Base-by-base conservation (phyloP, 495 filamentous ascomycete species). In the Oidiodendron maius region DNA sequence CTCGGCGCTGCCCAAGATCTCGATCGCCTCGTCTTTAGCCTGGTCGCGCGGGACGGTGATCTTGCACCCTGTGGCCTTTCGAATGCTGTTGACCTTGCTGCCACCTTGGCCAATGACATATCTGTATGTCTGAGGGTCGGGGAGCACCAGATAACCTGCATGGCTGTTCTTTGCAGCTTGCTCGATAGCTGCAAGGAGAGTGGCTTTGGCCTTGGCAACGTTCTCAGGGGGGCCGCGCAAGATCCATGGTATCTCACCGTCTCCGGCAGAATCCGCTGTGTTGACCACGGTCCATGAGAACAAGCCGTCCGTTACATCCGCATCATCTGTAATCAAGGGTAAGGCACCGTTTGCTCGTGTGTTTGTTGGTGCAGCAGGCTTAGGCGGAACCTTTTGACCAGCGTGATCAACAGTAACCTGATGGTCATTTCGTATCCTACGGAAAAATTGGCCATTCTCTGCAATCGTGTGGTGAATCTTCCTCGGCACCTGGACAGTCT, bases 401-500 rank as follows among this genome's bases (percentile, higher is more conserved):
- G 76, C 84, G 58, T 97, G 91, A 63, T 96, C 89, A 42, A 99
- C 87, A 1, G 82, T 89, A 53, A 99, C 89, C 36, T 82, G 77
- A 65, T 87, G 75, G 53, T 95, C 86, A 55, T 81, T 87, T 52
- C 82, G 82, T 24, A 96, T 77, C 46, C 75, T 83, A 44, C 89
- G 87, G 82, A 97, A 94, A 71, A 97, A 85, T 50, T 87, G 80
- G 15, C 93, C 93, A 50, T 91, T 91, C 61, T 96, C 89, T 40
- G 91, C 74, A 51, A 99, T 73, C 52, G 71, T 67, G 60, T 96
- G 87, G 67, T 97, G 91, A 40, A 93, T 65, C 51, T 80, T 77
- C 30, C 80, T 74, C 9, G 93, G 93, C 20, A 99, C 74, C 41
- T 85, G 75, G 12, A 96, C 66, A 0, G 85, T 91, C 74, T 93